Conservation (phyloP, 106 monocot species). For the Dendrobium nobile region DNA sequence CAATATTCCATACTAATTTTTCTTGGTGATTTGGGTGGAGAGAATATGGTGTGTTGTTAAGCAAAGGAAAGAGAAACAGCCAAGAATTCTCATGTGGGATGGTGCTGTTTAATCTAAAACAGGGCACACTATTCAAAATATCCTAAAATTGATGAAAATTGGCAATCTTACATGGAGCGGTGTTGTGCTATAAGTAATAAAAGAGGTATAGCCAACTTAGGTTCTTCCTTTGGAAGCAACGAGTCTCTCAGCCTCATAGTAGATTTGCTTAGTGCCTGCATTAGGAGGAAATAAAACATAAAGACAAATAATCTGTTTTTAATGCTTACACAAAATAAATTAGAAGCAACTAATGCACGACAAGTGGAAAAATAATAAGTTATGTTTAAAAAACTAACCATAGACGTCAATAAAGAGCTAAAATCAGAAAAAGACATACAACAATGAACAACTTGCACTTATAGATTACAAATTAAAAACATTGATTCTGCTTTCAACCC, state of each 20-base stretch:
- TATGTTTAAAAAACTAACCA: neutral
- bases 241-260: constrained; percentile 88
- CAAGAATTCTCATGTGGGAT: neutral
- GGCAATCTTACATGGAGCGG: constrained; percentile 73
- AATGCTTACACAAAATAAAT: neutral
- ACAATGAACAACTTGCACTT: neutral
- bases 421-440: neutral
- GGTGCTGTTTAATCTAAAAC: neutral
- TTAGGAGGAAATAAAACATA: constrained; percentile 3
- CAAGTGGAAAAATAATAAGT: neutral
- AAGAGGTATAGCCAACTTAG: constrained; percentile 89
- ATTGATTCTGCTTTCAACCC: neutral
- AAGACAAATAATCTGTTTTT: neutral
- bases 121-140: neutral
- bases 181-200: constrained; percentile 87
- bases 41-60: neutral
- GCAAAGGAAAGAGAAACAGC: neutral
- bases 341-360: neutral
- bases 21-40: neutral
- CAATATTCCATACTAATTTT: neutral
- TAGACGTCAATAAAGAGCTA: neutral
- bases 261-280: constrained; percentile 80
- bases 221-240: constrained; percentile 85
- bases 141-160: constrained; percentile 1
- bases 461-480: neutral